Conservation (phyloP, 1,284 basidiomycete genomes). For the Wallemia ichthyophaga region DNA sequence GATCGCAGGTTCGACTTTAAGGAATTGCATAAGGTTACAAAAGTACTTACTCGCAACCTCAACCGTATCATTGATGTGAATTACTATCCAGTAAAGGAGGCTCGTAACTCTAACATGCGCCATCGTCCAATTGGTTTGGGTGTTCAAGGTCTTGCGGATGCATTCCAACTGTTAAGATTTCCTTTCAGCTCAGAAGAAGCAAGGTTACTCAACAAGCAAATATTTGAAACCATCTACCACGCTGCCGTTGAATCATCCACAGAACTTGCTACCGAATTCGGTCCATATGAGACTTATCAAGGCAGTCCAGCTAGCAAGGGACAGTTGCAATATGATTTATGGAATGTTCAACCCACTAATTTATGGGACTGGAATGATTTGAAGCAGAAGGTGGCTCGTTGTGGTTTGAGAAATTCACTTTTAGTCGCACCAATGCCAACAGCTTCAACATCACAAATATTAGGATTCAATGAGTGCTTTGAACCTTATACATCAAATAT, state of each 20-base stretch:
- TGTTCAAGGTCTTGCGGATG: slow-evolving; percentile 90
- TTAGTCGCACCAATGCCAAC: slow-evolving; percentile 93
- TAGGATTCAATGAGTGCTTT: slow-evolving; percentile 96
- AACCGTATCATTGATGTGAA: slow-evolving; percentile 85
- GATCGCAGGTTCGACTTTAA: slow-evolving; percentile 51
- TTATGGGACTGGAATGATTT: slow-evolving; percentile 84
- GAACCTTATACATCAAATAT: slow-evolving; percentile 56
- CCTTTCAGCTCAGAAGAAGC: slow-evolving; percentile 81
- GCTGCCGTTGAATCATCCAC: slow-evolving; percentile 71
- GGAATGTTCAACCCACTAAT: slow-evolving; percentile 71
- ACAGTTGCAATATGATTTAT: slow-evolving; percentile 77
- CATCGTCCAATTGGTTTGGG: slow-evolving; percentile 94
- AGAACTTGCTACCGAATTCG: slow-evolving; percentile 54
- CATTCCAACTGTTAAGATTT: slow-evolving; percentile 90
- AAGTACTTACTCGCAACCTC: slow-evolving; percentile 73
- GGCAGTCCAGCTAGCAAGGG: slow-evolving; percentile 74
- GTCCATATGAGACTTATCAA: slow-evolving; percentile 69
- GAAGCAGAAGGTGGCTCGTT: slow-evolving; percentile 61
- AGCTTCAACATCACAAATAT: slow-evolving; percentile 90
- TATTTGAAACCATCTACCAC: slow-evolving; percentile 99
- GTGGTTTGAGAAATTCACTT: slow-evolving; percentile 80
- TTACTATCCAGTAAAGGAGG: slow-evolving; percentile 74
- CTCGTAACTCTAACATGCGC: slow-evolving; percentile 76
- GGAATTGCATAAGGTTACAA: slow-evolving; percentile 75
- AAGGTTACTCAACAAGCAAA: slow-evolving; percentile 66